Conservation (phyloP, 345 rosid species). For the Pelargonium nanum region DNA sequence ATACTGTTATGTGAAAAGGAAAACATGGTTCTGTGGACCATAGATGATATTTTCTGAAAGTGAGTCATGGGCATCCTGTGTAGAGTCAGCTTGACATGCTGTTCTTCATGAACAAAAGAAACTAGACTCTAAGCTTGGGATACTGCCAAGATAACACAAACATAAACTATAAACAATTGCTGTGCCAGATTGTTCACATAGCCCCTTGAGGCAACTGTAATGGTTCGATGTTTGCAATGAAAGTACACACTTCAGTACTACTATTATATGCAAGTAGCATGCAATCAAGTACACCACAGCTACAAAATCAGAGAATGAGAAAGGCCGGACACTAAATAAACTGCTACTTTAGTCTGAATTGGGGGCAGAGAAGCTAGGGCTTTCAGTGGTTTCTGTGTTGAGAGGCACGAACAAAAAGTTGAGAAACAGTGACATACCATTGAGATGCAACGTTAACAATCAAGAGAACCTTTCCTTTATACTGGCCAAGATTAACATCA, state of each 20-base stretch:
- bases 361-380: no score
- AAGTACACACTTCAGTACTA: not conserved
- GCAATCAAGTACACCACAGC: not conserved
- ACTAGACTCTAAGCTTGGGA: not conserved
- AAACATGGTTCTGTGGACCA: not conserved
- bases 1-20: not conserved
- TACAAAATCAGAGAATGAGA: no score
- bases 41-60: no score
- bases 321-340: no score
- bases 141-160: not conserved
- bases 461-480: constrained; percentile 84
- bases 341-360: no score
- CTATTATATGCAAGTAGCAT: not conserved
- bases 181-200: not conserved
- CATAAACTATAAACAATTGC: not conserved
- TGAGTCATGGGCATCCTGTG: no score
- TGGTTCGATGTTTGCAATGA: not conserved
- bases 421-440: constrained; percentile 32
- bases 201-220: not conserved
- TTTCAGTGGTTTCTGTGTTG: no score
- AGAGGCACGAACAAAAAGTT: not conserved
- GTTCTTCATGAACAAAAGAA: not conserved
- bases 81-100: not conserved
- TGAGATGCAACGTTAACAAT: constrained; percentile 97
- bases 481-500: constrained; percentile 57